Base-by-base conservation (phyloP, 2,329 filamentous ascomycete genomes). In the Calonectria pteridis region DNA sequence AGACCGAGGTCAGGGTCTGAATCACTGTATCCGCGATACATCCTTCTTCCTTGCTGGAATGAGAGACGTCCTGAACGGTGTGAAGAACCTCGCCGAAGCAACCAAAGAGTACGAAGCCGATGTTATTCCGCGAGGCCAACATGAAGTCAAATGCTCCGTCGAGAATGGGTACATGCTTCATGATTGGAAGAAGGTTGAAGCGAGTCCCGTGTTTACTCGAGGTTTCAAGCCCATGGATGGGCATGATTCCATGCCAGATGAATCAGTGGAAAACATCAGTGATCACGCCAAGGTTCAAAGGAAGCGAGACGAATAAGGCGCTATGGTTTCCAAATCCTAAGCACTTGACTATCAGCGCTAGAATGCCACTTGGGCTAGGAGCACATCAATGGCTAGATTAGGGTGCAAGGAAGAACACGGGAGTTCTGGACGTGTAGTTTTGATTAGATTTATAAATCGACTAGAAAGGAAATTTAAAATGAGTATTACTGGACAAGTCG, bases 171-270 rank as follows among this genome's bases (percentile, higher is more conserved):
- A 73, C 51, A 75, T 77, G 76, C 75, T 78, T 64, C 77, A 78
- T 18, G 77, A 78, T 64, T 78, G 77, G 77, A 72, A 78, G 5
- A 75, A 77, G 59, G 73, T 78, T 26, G 69, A 76, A 51, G 26
- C 68, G 1, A 78, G 77, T 18, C 77, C 77, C 9, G 77, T 78
- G 1, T 78, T 78, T 29, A 76, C 75, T 29, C 71, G 75, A 4
- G 77, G 77, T 2, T 78, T 78, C 68, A 78, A 77, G 29, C 77
- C 77, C 1, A 78, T 78, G 77, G 76, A 78, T 16, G 76, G 76
- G 2, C 77, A 78, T 26, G 76, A 77, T 50, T 65, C 69, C 2
- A 59, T 69, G 18, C 58, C 55, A 7, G 35, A 67, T 31, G 51
- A 64, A 11, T 20, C 46, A 20, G 37, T 31, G 11, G 73, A 62